Base-by-base conservation (phyloP, 148 eudicot species). In the Chenopodium berlandieri region DNA sequence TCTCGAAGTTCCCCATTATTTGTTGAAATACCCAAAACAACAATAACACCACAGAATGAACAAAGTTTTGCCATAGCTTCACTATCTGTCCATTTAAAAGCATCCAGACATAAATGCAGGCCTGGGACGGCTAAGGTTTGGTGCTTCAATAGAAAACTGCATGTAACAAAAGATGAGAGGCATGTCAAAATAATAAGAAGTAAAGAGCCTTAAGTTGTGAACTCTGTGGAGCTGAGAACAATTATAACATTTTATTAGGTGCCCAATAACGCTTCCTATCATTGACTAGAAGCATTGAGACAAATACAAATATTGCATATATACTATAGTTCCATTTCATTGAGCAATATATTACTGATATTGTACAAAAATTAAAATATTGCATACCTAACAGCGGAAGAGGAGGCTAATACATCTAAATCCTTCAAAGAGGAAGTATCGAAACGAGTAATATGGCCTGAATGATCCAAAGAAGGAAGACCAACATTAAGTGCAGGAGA, bases 61-160 rank as follows among this genome's bases (percentile, higher is more conserved):
- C 90, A 84, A 80, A 92, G 79, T 89, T 92, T 97, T 76, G 89
- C 20, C 89, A 91, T 86, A 77, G 98, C 88, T 84, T 97, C 99
- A 82, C 86, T 86, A 78, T 97, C 98, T 58, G 93, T 90, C 99
- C 99, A 97, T 87, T 87, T 86, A 79, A 94, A 91, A 65, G 95
- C 94, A 85, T 89, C 94, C 80, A 92, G 74, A 81, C 89, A 84
- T 77, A 97, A 88, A 82, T 97, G 97, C 83, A 97, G 74, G 22
- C 89, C 95, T 14, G 94, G 98, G 79, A 92, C 80, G 19, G 98
- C 99, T 73, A 97, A 85, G 73, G 82, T 83, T 82, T 85, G 88
- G 88, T 91, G 91, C 81, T 82, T 91, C 84, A 97, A 81, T 52
- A 92, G 60, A 83, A 90, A 97, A 60, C 98, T 94, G 97, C 85